Conservation (phyloP, 1,139 yeast genomes). For the Ashbya aceris region DNA sequence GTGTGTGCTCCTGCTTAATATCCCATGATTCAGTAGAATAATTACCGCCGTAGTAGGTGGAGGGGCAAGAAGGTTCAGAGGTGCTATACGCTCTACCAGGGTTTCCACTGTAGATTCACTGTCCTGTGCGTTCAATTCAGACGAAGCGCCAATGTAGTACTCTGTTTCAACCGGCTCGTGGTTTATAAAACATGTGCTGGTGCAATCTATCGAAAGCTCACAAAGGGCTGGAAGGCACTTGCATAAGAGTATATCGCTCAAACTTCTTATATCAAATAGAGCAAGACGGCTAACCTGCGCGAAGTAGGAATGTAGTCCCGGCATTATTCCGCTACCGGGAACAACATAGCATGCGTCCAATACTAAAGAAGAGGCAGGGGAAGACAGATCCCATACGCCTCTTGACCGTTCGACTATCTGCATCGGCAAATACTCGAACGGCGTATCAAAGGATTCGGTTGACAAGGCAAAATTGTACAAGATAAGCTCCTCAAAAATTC, state of each 20-base stretch:
- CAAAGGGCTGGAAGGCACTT: constrained; percentile 37
- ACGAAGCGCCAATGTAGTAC: constrained; percentile 18
- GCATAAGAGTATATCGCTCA: constrained; percentile 41
- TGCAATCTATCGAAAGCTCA: constrained; percentile 37
- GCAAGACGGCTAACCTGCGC: constrained; percentile 32
- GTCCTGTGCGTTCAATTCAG: constrained; percentile 8
- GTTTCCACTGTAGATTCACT: constrained; percentile 24
- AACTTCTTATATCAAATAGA: constrained; percentile 34
- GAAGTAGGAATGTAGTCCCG: constrained; percentile 31
- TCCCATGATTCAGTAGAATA: constrained; percentile 20
- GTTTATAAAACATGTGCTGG: constrained; percentile 38
- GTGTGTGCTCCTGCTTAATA: constrained; percentile 15
- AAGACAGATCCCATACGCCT: constrained; percentile 25
- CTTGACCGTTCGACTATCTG: constrained; percentile 16
- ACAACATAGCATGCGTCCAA: constrained; percentile 29
- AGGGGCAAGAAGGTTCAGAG: constrained; percentile 19
- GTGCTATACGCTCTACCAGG: constrained; percentile 15
- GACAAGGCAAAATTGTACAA: constrained; percentile 44
- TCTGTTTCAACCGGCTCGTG: constrained; percentile 18
- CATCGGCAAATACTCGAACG: constrained; percentile 28
- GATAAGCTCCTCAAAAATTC: constrained; percentile 36
- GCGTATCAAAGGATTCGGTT: constrained; percentile 31
- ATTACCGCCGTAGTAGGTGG: constrained; percentile 28
- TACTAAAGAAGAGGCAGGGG: constrained; percentile 27
- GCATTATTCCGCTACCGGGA: constrained; percentile 31